These are phyloP conservation scores for Geotrichum candidum DNA, from an alignment of 1,139 yeast genomes.

Conservation along the genomic window DNA sequence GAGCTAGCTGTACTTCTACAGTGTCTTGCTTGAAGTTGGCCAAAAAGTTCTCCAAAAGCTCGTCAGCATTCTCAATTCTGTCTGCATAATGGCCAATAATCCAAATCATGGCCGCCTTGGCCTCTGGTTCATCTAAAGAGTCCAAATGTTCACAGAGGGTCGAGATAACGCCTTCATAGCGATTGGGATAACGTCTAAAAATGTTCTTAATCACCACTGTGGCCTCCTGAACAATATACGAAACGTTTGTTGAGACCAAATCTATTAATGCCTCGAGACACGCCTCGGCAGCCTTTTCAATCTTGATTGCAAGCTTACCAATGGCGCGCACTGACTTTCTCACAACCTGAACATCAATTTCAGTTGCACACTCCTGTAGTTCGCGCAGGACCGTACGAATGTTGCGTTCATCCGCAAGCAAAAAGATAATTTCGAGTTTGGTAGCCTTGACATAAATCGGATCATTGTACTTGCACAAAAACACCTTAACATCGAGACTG, in stretches of 20 bases:
- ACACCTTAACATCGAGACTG: conserved; percentile 62
- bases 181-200: conserved; percentile 65
- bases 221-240: conserved; percentile 76
- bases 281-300: conserved; percentile 50
- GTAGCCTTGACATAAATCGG: conserved; percentile 87
- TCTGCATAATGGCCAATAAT: conserved; percentile 69
- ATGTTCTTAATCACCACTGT: conserved; percentile 72
- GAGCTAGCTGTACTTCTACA: conserved; percentile 65
- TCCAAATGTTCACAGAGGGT: conserved; percentile 43
- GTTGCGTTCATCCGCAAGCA: conserved; percentile 64
- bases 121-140: conserved; percentile 64
- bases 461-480: conserved; percentile 78
- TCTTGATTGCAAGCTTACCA: conserved; percentile 79
- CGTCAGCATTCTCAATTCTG: conserved; percentile 44
- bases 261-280: conserved; percentile 62
- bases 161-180: conserved; percentile 40
- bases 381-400: conserved; percentile 62
- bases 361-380: conserved; percentile 79
- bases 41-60: conserved; percentile 45
- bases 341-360: conserved; percentile 79
- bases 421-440: conserved; percentile 76
- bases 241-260: conserved; percentile 58
- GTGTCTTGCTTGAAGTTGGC: conserved; percentile 54
- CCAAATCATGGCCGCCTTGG: conserved; percentile 79
- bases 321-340: conserved; percentile 84